Conservation (phyloP, 495 filamentous ascomycete species). For the Jackrogersella minutella region DNA sequence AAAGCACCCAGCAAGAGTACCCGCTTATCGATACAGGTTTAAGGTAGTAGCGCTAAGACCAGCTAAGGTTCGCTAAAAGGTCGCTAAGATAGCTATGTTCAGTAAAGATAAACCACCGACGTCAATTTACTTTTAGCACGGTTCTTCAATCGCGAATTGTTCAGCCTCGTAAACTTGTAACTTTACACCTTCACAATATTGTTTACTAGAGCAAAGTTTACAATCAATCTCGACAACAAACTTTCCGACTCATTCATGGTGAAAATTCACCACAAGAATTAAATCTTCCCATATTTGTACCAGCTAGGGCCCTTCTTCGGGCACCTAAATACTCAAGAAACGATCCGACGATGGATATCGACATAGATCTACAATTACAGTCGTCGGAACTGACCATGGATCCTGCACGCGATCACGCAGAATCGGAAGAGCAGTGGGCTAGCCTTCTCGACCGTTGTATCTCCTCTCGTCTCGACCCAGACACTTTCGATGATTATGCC, state of each 20-base stretch:
- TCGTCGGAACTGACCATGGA: background rate
- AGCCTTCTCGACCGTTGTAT: constrained; percentile 57
- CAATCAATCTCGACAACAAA: no score
- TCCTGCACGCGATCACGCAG: constrained; percentile 4
- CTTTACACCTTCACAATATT: background rate
- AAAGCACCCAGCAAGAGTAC: background rate
- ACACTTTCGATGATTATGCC: constrained; percentile 55
- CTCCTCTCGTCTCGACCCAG: constrained; percentile 53
- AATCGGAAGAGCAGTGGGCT: constrained; percentile 51
- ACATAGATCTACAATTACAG: constrained; percentile 25
- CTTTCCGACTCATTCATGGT: no score
- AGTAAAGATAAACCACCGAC: constrained; percentile 20
- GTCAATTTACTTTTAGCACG: constrained; percentile 14
- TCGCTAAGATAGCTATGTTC: constrained; percentile 13
- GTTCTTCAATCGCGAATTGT: background rate
- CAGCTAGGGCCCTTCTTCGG: background rate
- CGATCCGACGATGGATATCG: constrained; percentile 31
- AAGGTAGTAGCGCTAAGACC: constrained; percentile 33
- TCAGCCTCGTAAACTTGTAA: constrained; percentile 22
- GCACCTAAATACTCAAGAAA: background rate
- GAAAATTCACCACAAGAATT: no score
- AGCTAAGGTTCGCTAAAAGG: no score
- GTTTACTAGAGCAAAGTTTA: background rate
- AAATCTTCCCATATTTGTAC: background rate
- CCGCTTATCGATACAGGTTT: constrained; percentile 15